These are phyloP conservation scores for Coemansia javaensis DNA, from an alignment of 192 early-diverging fungal species.

Conservation along the genomic window DNA sequence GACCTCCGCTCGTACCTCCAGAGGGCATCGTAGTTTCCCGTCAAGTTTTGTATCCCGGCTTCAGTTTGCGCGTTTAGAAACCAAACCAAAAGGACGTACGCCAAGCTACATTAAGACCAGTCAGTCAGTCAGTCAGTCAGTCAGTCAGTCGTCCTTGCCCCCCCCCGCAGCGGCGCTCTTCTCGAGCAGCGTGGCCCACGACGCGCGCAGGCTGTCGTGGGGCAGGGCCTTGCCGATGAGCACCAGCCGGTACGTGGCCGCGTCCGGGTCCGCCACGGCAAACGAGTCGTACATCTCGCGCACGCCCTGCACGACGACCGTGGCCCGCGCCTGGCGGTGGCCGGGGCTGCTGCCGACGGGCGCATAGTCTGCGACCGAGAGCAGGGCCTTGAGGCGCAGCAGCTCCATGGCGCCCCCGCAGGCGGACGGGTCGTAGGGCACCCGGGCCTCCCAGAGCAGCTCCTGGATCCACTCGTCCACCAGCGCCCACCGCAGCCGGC, in stretches of 20 bases:
- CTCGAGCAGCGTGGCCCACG: slow-evolving; percentile 24
- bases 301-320: slow-evolving; percentile 60
- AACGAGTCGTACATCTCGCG: slow-evolving; percentile 61
- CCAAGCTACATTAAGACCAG: too few relatives aligned
- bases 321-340: slow-evolving; percentile 9
- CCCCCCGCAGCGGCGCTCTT: slow-evolving; percentile 6
- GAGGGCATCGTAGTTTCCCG: too few relatives aligned
- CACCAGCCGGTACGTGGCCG: slow-evolving; percentile 18
- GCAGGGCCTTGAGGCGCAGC: slow-evolving; percentile 57
- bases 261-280: slow-evolving; percentile 17
- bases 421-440: slow-evolving; percentile 25
- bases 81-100: too few relatives aligned
- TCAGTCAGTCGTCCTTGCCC: too few relatives aligned
- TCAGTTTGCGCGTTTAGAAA: too few relatives aligned
- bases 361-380: slow-evolving; percentile 34
- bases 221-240: slow-evolving; percentile 37
- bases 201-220: slow-evolving; percentile 25
- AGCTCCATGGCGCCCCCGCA: slow-evolving; percentile 38
- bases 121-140: too few relatives aligned
- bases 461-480: slow-evolving; percentile 76
- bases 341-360: slow-evolving; percentile 29
- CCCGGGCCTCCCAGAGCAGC: slow-evolving; percentile 60
- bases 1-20: slow-evolving; percentile 17
- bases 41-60: too few relatives aligned
- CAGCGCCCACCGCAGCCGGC: slow-evolving; percentile 41